Conservation (phyloP, 768 basidiomycete genomes). For the Cystobasidium ongulense region DNA sequence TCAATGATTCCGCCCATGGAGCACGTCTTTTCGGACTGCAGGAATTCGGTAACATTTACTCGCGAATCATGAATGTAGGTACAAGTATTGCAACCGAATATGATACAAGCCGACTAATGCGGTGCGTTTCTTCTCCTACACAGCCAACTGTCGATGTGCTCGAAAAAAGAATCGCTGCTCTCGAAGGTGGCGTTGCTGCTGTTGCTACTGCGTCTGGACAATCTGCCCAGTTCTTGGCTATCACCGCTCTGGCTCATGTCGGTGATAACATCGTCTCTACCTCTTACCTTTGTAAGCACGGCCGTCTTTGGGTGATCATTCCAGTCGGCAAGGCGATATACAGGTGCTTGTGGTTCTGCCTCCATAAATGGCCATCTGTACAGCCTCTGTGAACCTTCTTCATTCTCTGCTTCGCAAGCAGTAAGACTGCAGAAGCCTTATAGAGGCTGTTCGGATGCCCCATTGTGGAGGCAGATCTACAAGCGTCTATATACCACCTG, state of each 20-base stretch:
- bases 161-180: conserved; percentile 66
- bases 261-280: conserved; percentile 75
- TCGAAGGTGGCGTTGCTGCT: conserved; percentile 72
- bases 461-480: no score
- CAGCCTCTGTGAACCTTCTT: no score
- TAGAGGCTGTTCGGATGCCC: no score
- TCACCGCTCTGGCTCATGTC: conserved; percentile 47
- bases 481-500: no score
- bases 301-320: conserved; percentile 42
- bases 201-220: conserved; percentile 64
- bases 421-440: no score
- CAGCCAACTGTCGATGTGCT: conserved; percentile 54
- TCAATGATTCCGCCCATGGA: conserved; percentile 52
- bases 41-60: conserved; percentile 28
- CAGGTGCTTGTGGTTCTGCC: no score
- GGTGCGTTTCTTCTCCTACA: background rate
- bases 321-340: background rate
- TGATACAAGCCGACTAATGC: no score
- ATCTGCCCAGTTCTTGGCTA: conserved; percentile 66
- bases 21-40: conserved; percentile 63
- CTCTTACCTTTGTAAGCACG: conserved; percentile 60
- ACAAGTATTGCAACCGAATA: background rate
- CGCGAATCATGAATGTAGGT: conserved; percentile 23
- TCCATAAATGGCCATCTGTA: no score
- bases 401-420: no score